Base-by-base conservation (phyloP, 148 eudicot species). In the Talinum fruticosum region DNA sequence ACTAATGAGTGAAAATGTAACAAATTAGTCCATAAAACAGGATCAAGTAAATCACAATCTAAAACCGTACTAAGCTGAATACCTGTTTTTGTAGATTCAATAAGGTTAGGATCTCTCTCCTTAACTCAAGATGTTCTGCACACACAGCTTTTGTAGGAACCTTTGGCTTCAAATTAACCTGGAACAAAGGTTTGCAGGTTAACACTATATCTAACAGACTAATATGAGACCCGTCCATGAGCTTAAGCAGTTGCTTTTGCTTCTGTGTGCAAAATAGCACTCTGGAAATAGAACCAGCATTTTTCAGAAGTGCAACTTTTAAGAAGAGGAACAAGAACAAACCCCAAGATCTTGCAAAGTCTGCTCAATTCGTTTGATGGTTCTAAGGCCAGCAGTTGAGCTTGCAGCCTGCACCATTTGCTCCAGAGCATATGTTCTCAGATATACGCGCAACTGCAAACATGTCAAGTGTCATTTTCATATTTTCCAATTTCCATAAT, bases 341-440 rank as follows among this genome's bases (percentile, higher is more conserved):
- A 96, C 99, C 98, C 93, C 97, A 74, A 96, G 98, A 80, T 96
- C 99, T 87, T 93, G 98, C 85, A 96, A 90, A 78, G 93, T 90
- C 82, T 96, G 97, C 77, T 96, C 99, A 80, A 91, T 95, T 38
- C 97, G 89, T 79, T 96, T 96, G 84, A 93, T 93, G 69, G 97
- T 89, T 83, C 97, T 90, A 76, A 93, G 94, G 78, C 99, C 97
- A 28, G 99, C 98, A 71, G 98, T 85, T 82, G 99, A 83, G 82
- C 90, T 96, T 59, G 85, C 97, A 83, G 97, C 99, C 87, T 96
- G 97, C 77, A 96, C 97, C 99, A 96, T 96, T 90, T 96, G 96
- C 57, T 91, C 99, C 77, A 93, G 89, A 74, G 90, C 99, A 83
- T 90, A 93, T 35, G 99, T 86, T 80, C 99, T 88, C 80, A 90